A percentile compares a stretch with the other conserved stretches of the same genome.
These are phyloP conservation scores for Plenodomus biglobosus DNA, from an alignment of 2,329 filamentous ascomycete genomes.

Conservation along the genomic window DNA sequence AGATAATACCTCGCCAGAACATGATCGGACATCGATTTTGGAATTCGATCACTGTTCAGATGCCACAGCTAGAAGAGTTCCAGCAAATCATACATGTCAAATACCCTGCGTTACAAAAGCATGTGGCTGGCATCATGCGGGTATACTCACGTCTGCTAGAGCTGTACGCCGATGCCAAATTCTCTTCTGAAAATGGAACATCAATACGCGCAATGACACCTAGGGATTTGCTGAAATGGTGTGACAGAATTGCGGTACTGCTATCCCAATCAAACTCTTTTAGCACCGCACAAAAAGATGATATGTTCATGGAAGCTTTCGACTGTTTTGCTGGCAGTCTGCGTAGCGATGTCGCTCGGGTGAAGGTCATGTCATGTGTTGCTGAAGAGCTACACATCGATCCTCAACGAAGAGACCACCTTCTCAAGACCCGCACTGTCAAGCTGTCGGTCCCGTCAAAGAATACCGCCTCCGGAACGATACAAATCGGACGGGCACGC, in stretches of 20 bases:
- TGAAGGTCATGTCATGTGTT: constrained; percentile 66
- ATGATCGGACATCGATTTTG: constrained; percentile 86
- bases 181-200: constrained; percentile 56
- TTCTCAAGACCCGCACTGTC: constrained; percentile 72
- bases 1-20: constrained; percentile 66
- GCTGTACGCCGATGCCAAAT: constrained; percentile 47
- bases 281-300: constrained; percentile 71
- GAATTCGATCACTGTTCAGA: constrained; percentile 70
- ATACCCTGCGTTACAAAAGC: constrained; percentile 67
- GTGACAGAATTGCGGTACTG: constrained; percentile 69
- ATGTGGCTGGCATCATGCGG: constrained; percentile 58
- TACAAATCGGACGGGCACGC: constrained; percentile 47
- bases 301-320: constrained; percentile 89
- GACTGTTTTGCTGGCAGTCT: constrained; percentile 89
- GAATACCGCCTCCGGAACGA: constrained; percentile 25
- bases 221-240: constrained; percentile 90
- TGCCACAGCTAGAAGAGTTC: constrained; percentile 70
- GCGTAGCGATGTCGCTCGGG: constrained; percentile 64
- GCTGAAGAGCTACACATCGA: constrained; percentile 87
- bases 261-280: constrained; percentile 63
- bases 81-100: constrained; percentile 69
- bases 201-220: constrained; percentile 66
- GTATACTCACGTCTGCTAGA: constrained; percentile 54
- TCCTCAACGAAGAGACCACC: constrained; percentile 76
- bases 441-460: constrained; percentile 51